Evolutionary conservation across 2,329 filamentous ascomycete species (phyloP), one percentile per base, ranked within the genome.

Genomic region (Claviceps capensis): DNA sequence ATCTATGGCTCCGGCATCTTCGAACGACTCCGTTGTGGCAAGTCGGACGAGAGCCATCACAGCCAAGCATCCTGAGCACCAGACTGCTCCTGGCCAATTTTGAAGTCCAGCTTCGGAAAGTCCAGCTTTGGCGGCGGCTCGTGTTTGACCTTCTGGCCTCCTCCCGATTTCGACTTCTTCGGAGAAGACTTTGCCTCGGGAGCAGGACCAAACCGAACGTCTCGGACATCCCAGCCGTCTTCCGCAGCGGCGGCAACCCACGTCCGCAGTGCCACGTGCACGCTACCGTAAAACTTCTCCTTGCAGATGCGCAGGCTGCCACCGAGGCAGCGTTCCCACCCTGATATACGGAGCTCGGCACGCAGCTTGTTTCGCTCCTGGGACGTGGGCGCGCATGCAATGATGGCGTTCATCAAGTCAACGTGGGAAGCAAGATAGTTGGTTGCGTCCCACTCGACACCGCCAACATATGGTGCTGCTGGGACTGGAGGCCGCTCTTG

Each of bases 381-480:
- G 2, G 65, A 60, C 0, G 82, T 83, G 0, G 87, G 84, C 0
- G 93, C 78, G 53, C 85, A 91, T 1, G 91, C 88, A 53, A 97
- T 71, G 52, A 97, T 81, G 34, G 88, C 91, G 62, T 97, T 98
- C 60, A 97, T 71, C 11, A 98, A 81, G 62, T 97, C 93, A 9
- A 98, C 76, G 62, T 98, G 91, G 0, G 86, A 87, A 17, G 91
- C 88, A 11, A 97, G 76, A 65, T 97, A 97, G 67, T 95, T 96
- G 9, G 93, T 97, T 2, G 93, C 93, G 64, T 97, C 93, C 93
- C 93, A 97, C 68, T 98, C 93, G 9, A 97, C 93, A 51, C 93
- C 91, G 48, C 93, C 93, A 43, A 97, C 90, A 63, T 97, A 97
- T 1, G 91, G 91, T 5, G 91, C 91, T 16, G 93, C 91, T 26